These are phyloP conservation scores for Spiromastix sp. DNA, from an alignment of 2,329 filamentous ascomycete species.

Conservation along the genomic window DNA sequence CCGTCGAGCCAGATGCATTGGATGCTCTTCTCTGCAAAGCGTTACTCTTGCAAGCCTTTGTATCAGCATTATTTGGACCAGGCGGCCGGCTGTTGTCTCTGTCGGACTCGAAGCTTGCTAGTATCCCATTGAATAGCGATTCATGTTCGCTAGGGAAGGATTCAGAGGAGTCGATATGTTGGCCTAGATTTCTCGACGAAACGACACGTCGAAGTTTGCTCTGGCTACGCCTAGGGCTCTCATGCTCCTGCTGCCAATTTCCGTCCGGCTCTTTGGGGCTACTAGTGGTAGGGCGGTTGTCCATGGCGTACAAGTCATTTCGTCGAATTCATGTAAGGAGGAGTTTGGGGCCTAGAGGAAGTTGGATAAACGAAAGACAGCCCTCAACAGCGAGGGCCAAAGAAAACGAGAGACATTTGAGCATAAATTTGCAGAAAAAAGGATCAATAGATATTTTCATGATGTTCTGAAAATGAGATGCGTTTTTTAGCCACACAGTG, in stretches of 20 bases:
- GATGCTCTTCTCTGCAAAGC: slow-evolving; percentile 42
- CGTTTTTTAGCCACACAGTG: no score
- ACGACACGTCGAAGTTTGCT: slow-evolving; percentile 12
- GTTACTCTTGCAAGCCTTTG: neutral
- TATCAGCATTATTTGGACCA: neutral
- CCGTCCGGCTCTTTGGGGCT: neutral
- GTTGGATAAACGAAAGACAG: slow-evolving; percentile 5
- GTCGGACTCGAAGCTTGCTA: slow-evolving; percentile 20
- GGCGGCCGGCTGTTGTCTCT: slow-evolving; percentile 3
- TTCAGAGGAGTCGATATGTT: slow-evolving; percentile 20
- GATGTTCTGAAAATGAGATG: no score
- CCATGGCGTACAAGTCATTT: neutral
- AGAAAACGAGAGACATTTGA: neutral
- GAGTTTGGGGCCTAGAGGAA: no score
- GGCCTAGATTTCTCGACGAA: slow-evolving; percentile 13
- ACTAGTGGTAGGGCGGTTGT: neutral
- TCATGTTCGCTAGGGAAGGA: slow-evolving; percentile 25
- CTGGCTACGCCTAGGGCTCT: slow-evolving; percentile 4
- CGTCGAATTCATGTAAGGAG: neutral
- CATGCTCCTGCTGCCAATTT: no score
- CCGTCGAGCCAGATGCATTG: no score
- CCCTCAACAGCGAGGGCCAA: slow-evolving; percentile 2
- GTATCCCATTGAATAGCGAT: slow-evolving; percentile 28
- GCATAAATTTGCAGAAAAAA: no score
- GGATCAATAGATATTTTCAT: no score